Evolutionary conservation across 139 green algal species (phyloP).

Genomic region (Chlorella sp.): DNA sequence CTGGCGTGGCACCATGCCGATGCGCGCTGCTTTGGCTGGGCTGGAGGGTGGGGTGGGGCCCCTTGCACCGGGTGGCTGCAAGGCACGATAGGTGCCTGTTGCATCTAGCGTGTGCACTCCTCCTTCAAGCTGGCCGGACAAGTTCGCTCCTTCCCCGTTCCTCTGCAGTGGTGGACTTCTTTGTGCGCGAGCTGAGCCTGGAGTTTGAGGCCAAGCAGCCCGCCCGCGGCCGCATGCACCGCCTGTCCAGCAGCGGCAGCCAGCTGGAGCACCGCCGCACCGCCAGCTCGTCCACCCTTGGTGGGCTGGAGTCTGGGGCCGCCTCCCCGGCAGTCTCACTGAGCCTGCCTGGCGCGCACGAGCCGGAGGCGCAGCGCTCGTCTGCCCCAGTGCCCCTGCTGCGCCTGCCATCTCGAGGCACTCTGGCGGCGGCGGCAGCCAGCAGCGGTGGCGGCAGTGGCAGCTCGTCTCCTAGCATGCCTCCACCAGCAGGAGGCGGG

Average conservation of each 20-base stretch:
- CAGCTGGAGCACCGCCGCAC: slow-evolving; percentile 26
- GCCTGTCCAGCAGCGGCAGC: slow-evolving; percentile 27
- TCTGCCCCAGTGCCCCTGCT: slow-evolving; percentile 11
- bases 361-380: background rate
- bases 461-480: slow-evolving; percentile 2
- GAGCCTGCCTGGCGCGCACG: background rate
- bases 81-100: no score
- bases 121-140: background rate
- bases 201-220: slow-evolving; percentile 54
- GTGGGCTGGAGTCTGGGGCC: background rate
- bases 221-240: slow-evolving; percentile 22
- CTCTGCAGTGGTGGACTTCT: slow-evolving; percentile 51
- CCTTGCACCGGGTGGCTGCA: no score
- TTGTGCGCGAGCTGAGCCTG: slow-evolving; percentile 57
- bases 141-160: background rate
- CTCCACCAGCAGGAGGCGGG: background rate
- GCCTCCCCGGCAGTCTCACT: background rate
- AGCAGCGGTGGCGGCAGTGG: background rate
- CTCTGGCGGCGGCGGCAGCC: background rate
- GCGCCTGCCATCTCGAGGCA: slow-evolving; percentile 10
- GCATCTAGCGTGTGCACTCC: no score
- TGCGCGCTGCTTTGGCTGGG: background rate
- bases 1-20: background rate
- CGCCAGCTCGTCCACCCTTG: background rate
- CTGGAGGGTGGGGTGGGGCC: background rate